Conservation (phyloP, 1,139 yeast genomes). For the Lodderomyces beijingensis region DNA sequence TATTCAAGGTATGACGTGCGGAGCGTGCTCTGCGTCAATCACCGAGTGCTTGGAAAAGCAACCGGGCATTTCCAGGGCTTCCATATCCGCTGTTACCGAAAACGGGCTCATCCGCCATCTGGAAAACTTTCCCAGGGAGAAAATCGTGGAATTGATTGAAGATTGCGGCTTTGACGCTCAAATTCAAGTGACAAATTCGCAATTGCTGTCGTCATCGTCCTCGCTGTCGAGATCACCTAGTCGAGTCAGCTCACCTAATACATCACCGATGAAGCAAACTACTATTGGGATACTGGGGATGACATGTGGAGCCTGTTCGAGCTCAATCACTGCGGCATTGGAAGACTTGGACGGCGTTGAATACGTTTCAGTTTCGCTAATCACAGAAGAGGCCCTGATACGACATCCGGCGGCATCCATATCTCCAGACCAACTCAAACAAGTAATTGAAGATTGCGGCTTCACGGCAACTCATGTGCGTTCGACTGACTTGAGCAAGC, state of each 20-base stretch:
- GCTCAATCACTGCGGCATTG: constrained; percentile 56
- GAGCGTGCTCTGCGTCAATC: constrained; percentile 39
- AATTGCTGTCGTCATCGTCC: background rate
- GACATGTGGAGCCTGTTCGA: constrained; percentile 85
- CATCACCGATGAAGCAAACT: constrained; percentile 7
- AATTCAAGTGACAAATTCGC: no score
- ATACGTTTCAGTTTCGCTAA: constrained; percentile 57
- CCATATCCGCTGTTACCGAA: constrained; percentile 34
- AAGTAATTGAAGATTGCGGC: constrained; percentile 69
- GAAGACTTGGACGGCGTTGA: constrained; percentile 43
- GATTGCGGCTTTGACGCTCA: constrained; percentile 39
- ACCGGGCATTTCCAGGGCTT: constrained; percentile 23
- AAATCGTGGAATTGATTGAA: constrained; percentile 25
- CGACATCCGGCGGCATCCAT: constrained; percentile 35
- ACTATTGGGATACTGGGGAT: constrained; percentile 56
- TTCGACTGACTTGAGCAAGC: constrained; percentile 8
- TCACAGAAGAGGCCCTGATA: constrained; percentile 70
- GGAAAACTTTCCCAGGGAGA: constrained; percentile 7
- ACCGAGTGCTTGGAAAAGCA: constrained; percentile 22
- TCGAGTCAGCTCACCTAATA: no score
- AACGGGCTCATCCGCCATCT: constrained; percentile 27
- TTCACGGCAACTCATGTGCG: constrained; percentile 49
- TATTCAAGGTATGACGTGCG: constrained; percentile 36
- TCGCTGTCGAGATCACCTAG: background rate
- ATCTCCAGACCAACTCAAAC: constrained; percentile 32